phyloP scores from a whole-genome alignment of 2,329 filamentous ascomycete genomes.

The Byssochlamys sp. region DNA sequence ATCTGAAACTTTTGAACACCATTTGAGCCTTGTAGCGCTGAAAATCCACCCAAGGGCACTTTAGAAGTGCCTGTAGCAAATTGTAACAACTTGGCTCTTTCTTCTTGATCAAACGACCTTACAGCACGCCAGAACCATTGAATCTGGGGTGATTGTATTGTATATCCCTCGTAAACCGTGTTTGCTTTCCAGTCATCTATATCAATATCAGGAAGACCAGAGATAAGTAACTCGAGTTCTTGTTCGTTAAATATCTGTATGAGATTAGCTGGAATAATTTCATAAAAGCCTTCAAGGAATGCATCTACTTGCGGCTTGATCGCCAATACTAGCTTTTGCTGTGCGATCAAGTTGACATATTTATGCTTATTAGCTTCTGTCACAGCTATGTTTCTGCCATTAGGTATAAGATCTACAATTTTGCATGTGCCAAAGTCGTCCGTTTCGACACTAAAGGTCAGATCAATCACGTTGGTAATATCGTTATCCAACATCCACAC shows the following conservation, averaged over 20 bases:
- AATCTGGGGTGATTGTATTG: constrained; percentile 83
- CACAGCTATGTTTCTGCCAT: constrained; percentile 83
- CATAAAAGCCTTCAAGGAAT: constrained; percentile 92
- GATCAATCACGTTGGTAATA: constrained; percentile 92
- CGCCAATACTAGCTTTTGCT: constrained; percentile 82
- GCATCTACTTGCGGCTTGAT: constrained; percentile 89
- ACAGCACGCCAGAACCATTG: constrained; percentile 99
- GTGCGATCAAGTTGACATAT: constrained; percentile 86
- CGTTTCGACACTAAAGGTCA: constrained; percentile 89
- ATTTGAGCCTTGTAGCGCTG: constrained; percentile 98
- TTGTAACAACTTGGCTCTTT: constrained; percentile 89
- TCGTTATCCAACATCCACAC: constrained; percentile 98
- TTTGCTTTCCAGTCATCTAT: constrained; percentile 99
- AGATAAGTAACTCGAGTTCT: constrained; percentile 91
- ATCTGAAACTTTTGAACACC: constrained; percentile 97
- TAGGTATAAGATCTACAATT: constrained; percentile 73
- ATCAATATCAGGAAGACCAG: constrained; percentile 91
- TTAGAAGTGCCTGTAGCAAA: constrained; percentile 98
- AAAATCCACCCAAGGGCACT: constrained; percentile 95
- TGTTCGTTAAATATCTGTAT: constrained; percentile 98
- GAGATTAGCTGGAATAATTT: constrained; percentile 88
- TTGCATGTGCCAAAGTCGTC: constrained; percentile 87
- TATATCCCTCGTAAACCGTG: constrained; percentile 97
- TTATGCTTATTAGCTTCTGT: constrained; percentile 98
- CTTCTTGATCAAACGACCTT: constrained; percentile 95